Base-by-base conservation (phyloP, 305 asterid species). In the Fraxinus angustifolia region DNA sequence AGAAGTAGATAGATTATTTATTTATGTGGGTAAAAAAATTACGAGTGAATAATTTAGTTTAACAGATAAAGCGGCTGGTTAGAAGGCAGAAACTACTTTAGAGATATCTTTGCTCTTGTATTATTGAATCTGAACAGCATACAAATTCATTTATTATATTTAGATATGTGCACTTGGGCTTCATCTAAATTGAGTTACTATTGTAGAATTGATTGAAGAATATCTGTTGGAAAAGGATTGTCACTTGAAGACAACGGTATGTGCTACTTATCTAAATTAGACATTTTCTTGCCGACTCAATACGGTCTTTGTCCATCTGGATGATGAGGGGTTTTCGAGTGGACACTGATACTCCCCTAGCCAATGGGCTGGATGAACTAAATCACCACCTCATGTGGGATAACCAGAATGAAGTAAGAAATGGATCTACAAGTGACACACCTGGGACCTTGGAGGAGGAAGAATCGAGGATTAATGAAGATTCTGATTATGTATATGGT, bases 281-380 rank as follows among this genome's bases (percentile, higher is more conserved):
- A 67, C 19, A 67, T 67, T 28, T 67, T 67, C 73, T 67, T 12
- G 73, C 73, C 3, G 38, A 67, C 73, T 67, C 36, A 30, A 67
- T 67, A 67, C 21, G 2, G 73, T 12, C 36, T 67, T 14, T 67
- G 19, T 28, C 73, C 38, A 83, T 87, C 83, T 85, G 83, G 81
- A 65, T 84, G 87, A 71, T 86, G 82, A 86, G 88, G 79, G 65
- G 85, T 76, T 79, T 67, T 71, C 76, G 80, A 6, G 84, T 88
- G 86, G 75, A 76, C 71, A 68, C 58, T 3, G 62, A 81, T 82
- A 83, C 67, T 62, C 81, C 78, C 28, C 81, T 56, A 76, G 89
- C 79, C 65, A 77, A 82, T 34, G 83, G 80, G 36, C 45, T 77
- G 36, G 75, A 77, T 35, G 80, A 11, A 11, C 36, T 67, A n/a